phyloP scores from a whole-genome alignment of 2,329 filamentous ascomycete species.

The Thelonectria rubi region DNA sequence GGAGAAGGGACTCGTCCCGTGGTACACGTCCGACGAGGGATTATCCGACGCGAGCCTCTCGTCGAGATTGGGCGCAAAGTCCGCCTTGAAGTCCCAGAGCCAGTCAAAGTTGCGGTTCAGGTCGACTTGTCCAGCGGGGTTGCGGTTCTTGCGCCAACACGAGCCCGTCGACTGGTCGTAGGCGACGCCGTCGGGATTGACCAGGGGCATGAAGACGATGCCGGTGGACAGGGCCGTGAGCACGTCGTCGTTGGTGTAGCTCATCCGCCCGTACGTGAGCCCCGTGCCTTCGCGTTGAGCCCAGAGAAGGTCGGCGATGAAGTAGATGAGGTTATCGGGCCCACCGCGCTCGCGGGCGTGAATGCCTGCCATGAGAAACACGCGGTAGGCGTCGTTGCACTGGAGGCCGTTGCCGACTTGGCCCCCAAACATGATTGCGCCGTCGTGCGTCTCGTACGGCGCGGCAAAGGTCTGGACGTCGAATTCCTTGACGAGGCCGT shows the following conservation, averaged over 20 bases:
- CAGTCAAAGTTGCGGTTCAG: conserved; percentile 64
- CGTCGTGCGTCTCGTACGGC: conserved; percentile 54
- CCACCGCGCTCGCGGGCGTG: conserved; percentile 65
- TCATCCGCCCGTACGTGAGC: conserved; percentile 58
- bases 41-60: neutral
- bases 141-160: conserved; percentile 62
- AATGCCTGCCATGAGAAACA: conserved; percentile 61
- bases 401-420: conserved; percentile 49
- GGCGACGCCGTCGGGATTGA: conserved; percentile 59
- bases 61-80: neutral
- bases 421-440: conserved; percentile 49
- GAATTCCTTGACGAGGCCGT: conserved; percentile 51
- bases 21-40: conserved; percentile 41
- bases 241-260: conserved; percentile 61
- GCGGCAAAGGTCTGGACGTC: conserved; percentile 51
- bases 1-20: conserved; percentile 56
- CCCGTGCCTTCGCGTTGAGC: conserved; percentile 58
- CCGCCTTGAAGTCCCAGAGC: conserved; percentile 44
- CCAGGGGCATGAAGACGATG: conserved; percentile 58
- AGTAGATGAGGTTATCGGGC: conserved; percentile 64
- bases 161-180: conserved; percentile 56
- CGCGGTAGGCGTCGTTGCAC: conserved; percentile 50
- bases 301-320: conserved; percentile 62
- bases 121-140: conserved; percentile 54
- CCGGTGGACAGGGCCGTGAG: conserved; percentile 58